Conservation (phyloP, 352 stramenopile species). For the Pythium pectinolyticum region DNA sequence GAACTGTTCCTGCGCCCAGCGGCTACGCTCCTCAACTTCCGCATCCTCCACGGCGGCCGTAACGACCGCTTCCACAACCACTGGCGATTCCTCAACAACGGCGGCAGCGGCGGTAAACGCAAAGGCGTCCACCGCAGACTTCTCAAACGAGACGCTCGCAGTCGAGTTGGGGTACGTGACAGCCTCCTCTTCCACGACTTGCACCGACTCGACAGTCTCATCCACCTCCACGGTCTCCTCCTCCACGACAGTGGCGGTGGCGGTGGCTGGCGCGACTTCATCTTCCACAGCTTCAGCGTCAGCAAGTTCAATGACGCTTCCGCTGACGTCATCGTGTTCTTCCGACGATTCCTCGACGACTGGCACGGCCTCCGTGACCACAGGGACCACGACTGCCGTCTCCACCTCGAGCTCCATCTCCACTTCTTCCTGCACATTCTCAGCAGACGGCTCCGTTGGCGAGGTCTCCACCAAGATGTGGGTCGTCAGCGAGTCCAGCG, state of each 20-base stretch:
- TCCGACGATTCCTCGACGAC: background rate
- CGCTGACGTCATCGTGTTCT: background rate
- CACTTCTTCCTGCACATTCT: conserved; percentile 3
- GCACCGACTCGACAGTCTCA: background rate
- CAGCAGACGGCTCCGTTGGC: background rate
- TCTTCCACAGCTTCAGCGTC: background rate
- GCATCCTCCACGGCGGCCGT: background rate
- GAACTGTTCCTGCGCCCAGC: conserved; percentile 17
- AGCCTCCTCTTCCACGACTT: background rate
- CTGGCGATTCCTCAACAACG: background rate
- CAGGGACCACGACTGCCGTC: background rate
- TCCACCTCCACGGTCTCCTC: conserved; percentile 1
- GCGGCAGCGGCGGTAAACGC: background rate
- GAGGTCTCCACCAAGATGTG: conserved; percentile 12
- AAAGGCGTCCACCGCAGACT: background rate
- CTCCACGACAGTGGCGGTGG: too few relatives aligned
- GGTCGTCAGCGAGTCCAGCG: conserved; percentile 18
- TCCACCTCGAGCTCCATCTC: conserved; percentile 6
- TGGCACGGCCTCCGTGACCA: too few relatives aligned
- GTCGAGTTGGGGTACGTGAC: conserved; percentile 1
- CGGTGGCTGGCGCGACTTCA: background rate
- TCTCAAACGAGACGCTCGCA: conserved; percentile 1
- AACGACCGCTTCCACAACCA: background rate
- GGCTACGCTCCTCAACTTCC: conserved; percentile 12
- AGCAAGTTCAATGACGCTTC: background rate